phyloP scores from a whole-genome alignment of 2,329 filamentous ascomycete genomes.

The Septoria petroselini region DNA sequence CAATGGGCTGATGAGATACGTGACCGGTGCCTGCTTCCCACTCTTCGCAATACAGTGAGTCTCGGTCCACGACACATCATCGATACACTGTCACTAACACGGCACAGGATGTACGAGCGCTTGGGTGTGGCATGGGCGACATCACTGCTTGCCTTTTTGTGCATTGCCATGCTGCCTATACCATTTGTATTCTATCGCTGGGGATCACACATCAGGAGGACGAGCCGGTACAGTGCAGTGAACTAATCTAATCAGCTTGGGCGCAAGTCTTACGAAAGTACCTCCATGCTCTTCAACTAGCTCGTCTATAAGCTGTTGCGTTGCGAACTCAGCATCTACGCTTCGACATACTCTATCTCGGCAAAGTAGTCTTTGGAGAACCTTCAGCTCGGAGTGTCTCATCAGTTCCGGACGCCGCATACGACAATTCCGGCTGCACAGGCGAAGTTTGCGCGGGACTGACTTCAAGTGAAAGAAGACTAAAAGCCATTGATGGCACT shows the following conservation, averaged over 20 bases:
- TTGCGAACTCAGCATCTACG: too few relatives aligned
- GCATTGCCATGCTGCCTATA: constrained; percentile 39
- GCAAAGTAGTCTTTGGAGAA: too few relatives aligned
- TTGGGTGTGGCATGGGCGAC: constrained; percentile 46
- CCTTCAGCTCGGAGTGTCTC: too few relatives aligned
- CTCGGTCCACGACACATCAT: not conserved
- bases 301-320: too few relatives aligned
- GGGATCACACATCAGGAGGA: constrained; percentile 31
- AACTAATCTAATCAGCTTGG: too few relatives aligned
- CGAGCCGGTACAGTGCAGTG: constrained; percentile 15
- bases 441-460: too few relatives aligned
- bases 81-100: not conserved
- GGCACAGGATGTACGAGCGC: constrained; percentile 36
- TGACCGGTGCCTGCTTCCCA: constrained; percentile 20
- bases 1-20: constrained; percentile 48
- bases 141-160: constrained; percentile 44
- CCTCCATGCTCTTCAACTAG: too few relatives aligned
- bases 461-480: too few relatives aligned
- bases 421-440: too few relatives aligned
- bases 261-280: too few relatives aligned
- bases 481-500: not conserved
- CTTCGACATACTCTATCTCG: too few relatives aligned
- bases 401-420: too few relatives aligned
- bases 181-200: constrained; percentile 40
- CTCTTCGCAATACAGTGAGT: constrained; percentile 14